Evolutionary conservation across 139 green algal species (phyloP).

Genomic region (Chlorokybus atmophyticus): DNA sequence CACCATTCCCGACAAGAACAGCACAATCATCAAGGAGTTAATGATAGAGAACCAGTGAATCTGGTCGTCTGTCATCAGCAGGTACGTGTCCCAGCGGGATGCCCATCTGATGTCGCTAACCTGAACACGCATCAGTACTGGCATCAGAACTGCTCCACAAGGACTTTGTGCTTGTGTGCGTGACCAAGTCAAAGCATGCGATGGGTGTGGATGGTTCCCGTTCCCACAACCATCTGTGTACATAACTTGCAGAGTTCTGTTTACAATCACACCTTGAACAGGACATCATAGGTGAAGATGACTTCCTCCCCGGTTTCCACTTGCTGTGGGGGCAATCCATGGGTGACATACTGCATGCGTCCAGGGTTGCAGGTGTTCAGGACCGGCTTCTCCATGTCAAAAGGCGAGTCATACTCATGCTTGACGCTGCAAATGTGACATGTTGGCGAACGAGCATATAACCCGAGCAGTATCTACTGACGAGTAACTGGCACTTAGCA

Average conservation of each 20-base stretch:
- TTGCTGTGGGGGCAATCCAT: conserved; percentile 56
- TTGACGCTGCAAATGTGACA: conserved; percentile 69
- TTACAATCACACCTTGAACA: conserved; percentile 58
- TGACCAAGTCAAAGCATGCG: no score
- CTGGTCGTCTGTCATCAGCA: conserved; percentile 83
- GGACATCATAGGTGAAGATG: conserved; percentile 95
- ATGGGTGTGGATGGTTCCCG: no score
- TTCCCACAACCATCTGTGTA: no score
- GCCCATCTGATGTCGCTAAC: conserved; percentile 78
- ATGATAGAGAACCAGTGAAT: conserved; percentile 99
- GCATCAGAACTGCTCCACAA: neutral
- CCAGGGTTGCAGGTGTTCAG: conserved; percentile 80
- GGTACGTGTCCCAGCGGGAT: conserved; percentile 95
- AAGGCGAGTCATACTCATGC: conserved; percentile 73
- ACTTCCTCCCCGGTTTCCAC: conserved; percentile 70
- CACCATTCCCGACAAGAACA: conserved; percentile 96
- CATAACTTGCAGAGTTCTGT: no score
- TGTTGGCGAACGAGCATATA: no score
- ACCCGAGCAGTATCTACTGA: no score
- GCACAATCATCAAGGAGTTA: conserved; percentile 98
- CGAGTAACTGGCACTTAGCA: neutral
- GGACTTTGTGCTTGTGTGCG: no score
- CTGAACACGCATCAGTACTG: conserved; percentile 22
- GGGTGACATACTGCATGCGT: conserved; percentile 59
- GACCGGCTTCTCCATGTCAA: conserved; percentile 41